phyloP scores from a whole-genome alignment of 192 early-diverging fungal species.

The Coemansia erecta region DNA sequence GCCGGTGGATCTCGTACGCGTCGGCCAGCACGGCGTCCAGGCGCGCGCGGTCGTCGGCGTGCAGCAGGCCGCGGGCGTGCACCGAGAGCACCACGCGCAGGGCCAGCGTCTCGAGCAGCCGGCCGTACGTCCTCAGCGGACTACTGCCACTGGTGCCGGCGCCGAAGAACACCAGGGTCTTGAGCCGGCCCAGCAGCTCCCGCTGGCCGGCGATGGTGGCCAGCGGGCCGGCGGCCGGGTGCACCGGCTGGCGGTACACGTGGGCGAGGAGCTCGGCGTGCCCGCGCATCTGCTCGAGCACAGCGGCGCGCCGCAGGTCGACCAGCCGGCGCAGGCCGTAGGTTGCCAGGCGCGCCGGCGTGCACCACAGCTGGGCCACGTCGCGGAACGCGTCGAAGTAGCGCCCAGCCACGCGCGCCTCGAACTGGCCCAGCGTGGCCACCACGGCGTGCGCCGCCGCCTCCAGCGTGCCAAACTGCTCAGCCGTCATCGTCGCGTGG shows the following conservation, averaged over 20 bases:
- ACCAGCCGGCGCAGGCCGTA: slow-evolving; percentile 20
- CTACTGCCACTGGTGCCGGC: neutral
- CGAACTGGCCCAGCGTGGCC: slow-evolving; percentile 37
- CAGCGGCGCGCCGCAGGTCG: slow-evolving; percentile 17
- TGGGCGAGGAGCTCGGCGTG: slow-evolving; percentile 7
- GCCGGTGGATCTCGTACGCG: slow-evolving; percentile 37
- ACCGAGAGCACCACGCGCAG: slow-evolving; percentile 20
- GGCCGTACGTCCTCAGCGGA: slow-evolving; percentile 28
- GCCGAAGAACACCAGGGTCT: slow-evolving; percentile 29
- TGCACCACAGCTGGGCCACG: slow-evolving; percentile 46
- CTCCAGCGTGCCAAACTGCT: neutral
- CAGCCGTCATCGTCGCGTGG: neutral
- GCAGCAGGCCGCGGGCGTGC: slow-evolving; percentile 33
- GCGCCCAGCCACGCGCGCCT: slow-evolving; percentile 23
- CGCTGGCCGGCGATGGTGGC: too few relatives aligned
- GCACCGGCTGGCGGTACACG: slow-evolving; percentile 33
- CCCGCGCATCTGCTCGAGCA: neutral
- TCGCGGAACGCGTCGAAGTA: slow-evolving; percentile 44
- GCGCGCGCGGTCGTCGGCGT: slow-evolving; percentile 21
- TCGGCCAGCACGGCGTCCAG: slow-evolving; percentile 31
- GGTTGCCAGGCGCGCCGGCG: slow-evolving; percentile 16
- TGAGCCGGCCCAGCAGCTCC: slow-evolving; percentile 17
- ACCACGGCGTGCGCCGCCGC: slow-evolving; percentile 15
- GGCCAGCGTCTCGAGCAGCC: slow-evolving; percentile 24
- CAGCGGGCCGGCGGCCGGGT: too few relatives aligned